Base-by-base conservation (phyloP, 2,329 filamentous ascomycete species). In the Tolypocladium nubicola region DNA sequence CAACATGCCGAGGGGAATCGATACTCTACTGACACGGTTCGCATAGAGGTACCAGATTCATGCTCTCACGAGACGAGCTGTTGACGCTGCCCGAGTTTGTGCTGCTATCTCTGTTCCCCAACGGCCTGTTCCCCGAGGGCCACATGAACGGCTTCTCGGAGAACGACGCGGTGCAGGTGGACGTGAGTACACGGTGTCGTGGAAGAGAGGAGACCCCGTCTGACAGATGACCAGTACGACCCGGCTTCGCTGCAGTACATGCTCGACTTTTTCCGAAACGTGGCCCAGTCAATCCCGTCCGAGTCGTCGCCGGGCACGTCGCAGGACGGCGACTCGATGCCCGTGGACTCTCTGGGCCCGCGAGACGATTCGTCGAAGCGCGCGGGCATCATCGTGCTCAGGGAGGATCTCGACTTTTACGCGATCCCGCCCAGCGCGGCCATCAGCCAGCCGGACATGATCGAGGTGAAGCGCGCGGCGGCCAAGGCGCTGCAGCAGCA, bases 341-440 rank as follows among this genome's bases (percentile, higher is more conserved):
- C 86, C 62, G 85, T 89, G 61, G 91, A 95, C 70, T 85, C 88
- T 4, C 80, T 90, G 72, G 84, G 85, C 66, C 60, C 72, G 56
- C 86, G 66, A 75, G 86, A 76, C 81, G 95, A 77, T 85, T 90
- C 87, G 72, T 94, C 66, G 80, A 96, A 80, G 85, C 92, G 94
- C 56, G 94, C 94, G 21, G 94, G 94, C 21, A 99, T 99, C 73
- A 99, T 99, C 66, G 94, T 99, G 40, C 78, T 99, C 60, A 83
- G 94, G 53, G 94, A 99, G 72, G 94, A 99, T 67, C 81, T 99
- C 50, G 94, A 99, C 73, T 99, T 99, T 70, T 99, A 99, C 70
- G 90, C 86, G 52, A 97, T 99, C 61, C 94, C 94, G 39, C 94
- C 94, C 39, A 81, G 82, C 60, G 76, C 87, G 41, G 89, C 96